Base-by-base conservation (phyloP, 495 filamentous ascomycete species). In the Thermothielavioides terrestris region DNA sequence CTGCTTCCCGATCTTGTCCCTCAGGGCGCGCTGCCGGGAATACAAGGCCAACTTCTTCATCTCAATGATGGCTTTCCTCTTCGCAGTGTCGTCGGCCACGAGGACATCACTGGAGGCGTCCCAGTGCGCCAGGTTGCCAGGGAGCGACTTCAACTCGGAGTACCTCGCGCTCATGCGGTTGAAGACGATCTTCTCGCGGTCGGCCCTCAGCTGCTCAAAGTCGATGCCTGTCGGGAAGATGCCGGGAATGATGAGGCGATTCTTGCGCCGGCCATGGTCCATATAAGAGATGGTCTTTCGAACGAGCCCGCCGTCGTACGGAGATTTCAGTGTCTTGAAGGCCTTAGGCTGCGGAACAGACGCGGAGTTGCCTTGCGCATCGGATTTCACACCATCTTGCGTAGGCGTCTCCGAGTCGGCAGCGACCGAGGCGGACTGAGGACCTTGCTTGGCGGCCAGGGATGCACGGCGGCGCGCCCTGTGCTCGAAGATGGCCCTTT, bases 31-130 rank as follows among this genome's bases (percentile, higher is more conserved):
- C 61, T 97, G 92, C 68, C 92, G 95, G 0, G 81, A 81, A 46
- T 94, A 78, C 1, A 94, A 72, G 36, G 79, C 80, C 12, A 97
- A 75, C 62, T 82, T 81, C 72, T 94, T 96, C 63, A 89, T 85
- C 69, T 98, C 92, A 42, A 97, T 94, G 53, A 94, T 70, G 34
- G 89, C 87, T 68, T 88, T 89, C 21, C 89, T 69, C 72, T 95
- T 97, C 41, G 94, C 64, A 0, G 85, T 83, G 46, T 91, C 86
- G 53, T 96, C 87, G 10, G 81, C 75, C 6, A 83, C 77, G 1
- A 89, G 74, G 3, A 70, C 70, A 47, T 89, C 86, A 25, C 77
- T 77, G 42, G 83, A 83, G 1, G 83, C 80, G 60, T 98, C 87
- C 83, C 88, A 94, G 38, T 84, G 81, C 10, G 78, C 84, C 28